A percentile compares a stretch with the other conserved stretches of the same genome.
phyloP scores from a whole-genome alignment of 371 early-diverging fungal genomes.

The Saksenaea oblongispora region DNA sequence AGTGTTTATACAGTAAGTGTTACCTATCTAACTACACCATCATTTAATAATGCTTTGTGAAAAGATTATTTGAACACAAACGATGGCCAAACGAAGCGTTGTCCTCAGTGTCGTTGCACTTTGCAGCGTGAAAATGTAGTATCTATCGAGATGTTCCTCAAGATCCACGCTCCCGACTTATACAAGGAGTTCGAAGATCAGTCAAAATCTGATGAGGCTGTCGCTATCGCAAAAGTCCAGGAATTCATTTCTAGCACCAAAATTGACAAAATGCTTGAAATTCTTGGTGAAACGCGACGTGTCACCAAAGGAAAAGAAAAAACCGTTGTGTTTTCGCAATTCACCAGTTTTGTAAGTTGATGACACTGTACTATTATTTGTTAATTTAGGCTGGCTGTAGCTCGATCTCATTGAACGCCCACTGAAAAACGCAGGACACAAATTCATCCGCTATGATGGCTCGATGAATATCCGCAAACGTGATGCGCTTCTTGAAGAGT shows the following conservation, averaged over 20 bases:
- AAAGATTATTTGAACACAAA: slow-evolving; percentile 24
- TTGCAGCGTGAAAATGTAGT: slow-evolving; percentile 17
- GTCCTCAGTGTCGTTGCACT: slow-evolving; percentile 47
- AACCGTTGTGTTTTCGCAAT: slow-evolving; percentile 85
- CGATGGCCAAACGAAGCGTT: slow-evolving; percentile 21
- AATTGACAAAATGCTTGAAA: slow-evolving; percentile 53
- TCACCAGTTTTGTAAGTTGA: slow-evolving; percentile 38
- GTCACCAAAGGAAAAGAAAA: slow-evolving; percentile 52
- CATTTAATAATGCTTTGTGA: not conserved
- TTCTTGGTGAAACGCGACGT: slow-evolving; percentile 33
- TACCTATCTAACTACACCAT: not conserved
- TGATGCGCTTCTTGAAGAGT: slow-evolving; percentile 40
- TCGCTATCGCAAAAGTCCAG: slow-evolving; percentile 6
- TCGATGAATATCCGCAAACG: slow-evolving; percentile 39
- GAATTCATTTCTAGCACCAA: slow-evolving; percentile 41
- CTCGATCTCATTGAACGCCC: slow-evolving; percentile 71
- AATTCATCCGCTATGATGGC: slow-evolving; percentile 50
- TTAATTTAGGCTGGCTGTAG: slow-evolving; percentile 6
- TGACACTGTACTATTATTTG: not conserved
- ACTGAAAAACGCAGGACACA: slow-evolving; percentile 42
- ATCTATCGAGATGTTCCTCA: slow-evolving; percentile 26
- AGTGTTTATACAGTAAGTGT: slow-evolving; percentile 38
- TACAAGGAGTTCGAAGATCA: slow-evolving; percentile 12
- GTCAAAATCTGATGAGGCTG: not conserved
- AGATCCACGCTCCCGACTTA: slow-evolving; percentile 31